phyloP scores from a whole-genome alignment of 306 rosid species.

The Cicer judaicum region DNA sequence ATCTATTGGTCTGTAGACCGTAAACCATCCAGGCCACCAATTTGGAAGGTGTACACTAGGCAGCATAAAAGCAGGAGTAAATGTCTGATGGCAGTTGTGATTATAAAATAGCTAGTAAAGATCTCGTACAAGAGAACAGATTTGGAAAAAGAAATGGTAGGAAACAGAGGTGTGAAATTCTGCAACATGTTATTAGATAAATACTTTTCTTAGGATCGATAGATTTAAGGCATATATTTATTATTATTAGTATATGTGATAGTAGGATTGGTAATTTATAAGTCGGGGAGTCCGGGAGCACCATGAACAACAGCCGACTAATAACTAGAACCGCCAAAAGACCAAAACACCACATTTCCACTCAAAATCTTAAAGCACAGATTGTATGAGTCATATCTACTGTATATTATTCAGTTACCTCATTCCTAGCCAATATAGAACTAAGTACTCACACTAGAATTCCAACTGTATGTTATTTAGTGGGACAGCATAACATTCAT shows the following conservation, averaged over 20 bases:
- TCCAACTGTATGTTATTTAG: not conserved
- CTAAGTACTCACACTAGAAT: not conserved
- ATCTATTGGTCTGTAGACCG: not conserved
- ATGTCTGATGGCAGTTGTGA: not conserved
- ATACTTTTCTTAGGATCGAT: not conserved
- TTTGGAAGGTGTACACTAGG: slow-evolving; percentile 9
- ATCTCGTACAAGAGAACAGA: not conserved
- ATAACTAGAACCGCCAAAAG: not conserved
- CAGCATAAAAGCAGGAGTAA: slow-evolving; percentile 11
- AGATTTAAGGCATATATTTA: not conserved
- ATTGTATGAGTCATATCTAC: not conserved
- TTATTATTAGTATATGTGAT: slow-evolving; percentile 1
- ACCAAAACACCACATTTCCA: not conserved
- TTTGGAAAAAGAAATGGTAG: not conserved
- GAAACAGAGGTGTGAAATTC: not conserved
- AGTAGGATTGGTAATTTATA: not conserved
- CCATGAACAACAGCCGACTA: not conserved
- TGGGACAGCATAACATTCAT: not conserved
- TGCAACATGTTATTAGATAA: not conserved
- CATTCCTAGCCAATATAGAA: not conserved
- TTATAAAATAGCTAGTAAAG: not conserved
- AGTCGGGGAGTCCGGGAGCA: not conserved
- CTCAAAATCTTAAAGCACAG: not conserved
- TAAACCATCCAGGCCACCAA: not conserved
- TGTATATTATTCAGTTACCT: not conserved